Base-by-base conservation (phyloP, 2,329 filamentous ascomycete species). In the Arthroderma sp. region DNA sequence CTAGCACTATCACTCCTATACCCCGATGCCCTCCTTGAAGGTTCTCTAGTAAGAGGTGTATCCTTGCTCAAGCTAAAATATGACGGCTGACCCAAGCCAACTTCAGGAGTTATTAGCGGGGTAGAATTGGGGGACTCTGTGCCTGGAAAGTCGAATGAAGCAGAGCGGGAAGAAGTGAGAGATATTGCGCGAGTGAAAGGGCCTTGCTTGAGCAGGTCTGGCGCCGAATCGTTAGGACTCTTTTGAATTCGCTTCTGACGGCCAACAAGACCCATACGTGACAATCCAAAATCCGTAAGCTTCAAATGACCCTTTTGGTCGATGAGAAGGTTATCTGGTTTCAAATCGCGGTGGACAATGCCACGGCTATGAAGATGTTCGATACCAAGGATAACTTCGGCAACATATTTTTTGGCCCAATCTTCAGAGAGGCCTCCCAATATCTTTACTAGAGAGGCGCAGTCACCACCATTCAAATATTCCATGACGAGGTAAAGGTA, bases 401-500 rank as follows among this genome's bases (percentile, higher is more conserved):
- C 91, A 34, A 96, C 74, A 59, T 98, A 98, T 61, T 94, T 96
- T 69, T 93, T 93, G 3, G 85, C 87, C 93, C 93, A 98, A 53
- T 96, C 89, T 66, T 98, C 93, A 0, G 88, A 84, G 22, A 98
- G 72, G 2, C 85, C 87, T 29, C 88, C 88, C 1, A 98, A 74
- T 28, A 94, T 80, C 61, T 96, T 98, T 67, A 96, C 91, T 43
- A 98, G 72, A 4, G 91, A 94, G 40, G 93, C 91, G 60, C 89
- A 98, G 58, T 98, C 91, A 38, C 91, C 91, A 32, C 91, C 91
- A 55, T 96, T 98, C 47, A 98, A 73, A 64, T 98, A 98, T 60
- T 98, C 91, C 91, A 98, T 98, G 27, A 98, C 91, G 47, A 98
- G 73, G 60, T 96, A 98, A 27, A 98, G 78, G 59, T 95, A 98